phyloP scores from a whole-genome alignment of 2,329 filamentous ascomycete species.

The Cladophialophora carrionii region DNA sequence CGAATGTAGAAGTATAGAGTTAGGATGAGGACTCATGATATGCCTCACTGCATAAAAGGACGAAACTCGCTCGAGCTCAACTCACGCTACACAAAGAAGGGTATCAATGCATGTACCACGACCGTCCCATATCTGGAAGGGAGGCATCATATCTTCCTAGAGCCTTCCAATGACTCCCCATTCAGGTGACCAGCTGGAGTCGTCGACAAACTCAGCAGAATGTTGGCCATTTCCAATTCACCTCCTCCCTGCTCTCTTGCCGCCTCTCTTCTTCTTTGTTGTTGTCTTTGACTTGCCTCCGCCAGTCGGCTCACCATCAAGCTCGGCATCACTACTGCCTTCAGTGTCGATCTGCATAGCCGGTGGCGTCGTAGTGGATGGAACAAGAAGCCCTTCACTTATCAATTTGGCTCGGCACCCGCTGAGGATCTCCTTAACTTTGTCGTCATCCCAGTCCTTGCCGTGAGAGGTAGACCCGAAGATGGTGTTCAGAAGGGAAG shows the following conservation, averaged over 20 bases:
- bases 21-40: background rate
- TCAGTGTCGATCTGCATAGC: conserved; percentile 15
- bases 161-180: background rate
- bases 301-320: conserved; percentile 16
- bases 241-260: conserved; percentile 9
- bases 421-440: conserved; percentile 29
- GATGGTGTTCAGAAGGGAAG: conserved; percentile 20
- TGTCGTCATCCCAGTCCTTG: conserved; percentile 26
- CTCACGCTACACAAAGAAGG: background rate
- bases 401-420: conserved; percentile 28
- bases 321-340: conserved; percentile 26
- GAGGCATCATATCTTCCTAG: background rate
- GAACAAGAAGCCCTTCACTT: conserved; percentile 26
- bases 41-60: background rate
- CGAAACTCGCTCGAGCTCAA: background rate
- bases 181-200: background rate
- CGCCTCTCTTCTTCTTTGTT: conserved; percentile 27
- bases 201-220: background rate
- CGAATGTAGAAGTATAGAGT: background rate
- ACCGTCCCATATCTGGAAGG: background rate
- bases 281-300: conserved; percentile 7
- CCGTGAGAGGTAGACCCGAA: conserved; percentile 21
- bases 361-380: conserved; percentile 8
- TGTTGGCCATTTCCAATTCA: background rate
- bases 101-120: background rate